These are phyloP conservation scores for Thalassia testudinum DNA, from an alignment of 116 monocot genomes.

Conservation along the genomic window DNA sequence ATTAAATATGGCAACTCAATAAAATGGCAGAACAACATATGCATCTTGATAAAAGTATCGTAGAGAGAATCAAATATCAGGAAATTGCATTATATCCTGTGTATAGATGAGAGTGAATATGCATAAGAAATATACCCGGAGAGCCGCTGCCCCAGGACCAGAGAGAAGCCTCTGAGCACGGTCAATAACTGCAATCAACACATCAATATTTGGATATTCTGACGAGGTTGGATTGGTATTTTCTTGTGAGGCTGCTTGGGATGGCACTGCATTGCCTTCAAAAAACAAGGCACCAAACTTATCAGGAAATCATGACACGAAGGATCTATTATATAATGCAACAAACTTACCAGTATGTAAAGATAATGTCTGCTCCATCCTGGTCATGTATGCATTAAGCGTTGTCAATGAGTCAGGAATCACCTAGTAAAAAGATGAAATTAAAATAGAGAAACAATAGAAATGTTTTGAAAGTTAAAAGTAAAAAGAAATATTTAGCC, in stretches of 20 bases:
- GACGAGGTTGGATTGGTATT: slow-evolving; percentile 6
- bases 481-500: slow-evolving; percentile 11
- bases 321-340: too few relatives aligned
- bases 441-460: not conserved
- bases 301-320: too few relatives aligned
- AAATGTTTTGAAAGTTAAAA: not conserved
- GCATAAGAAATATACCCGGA: slow-evolving; percentile 70
- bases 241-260: slow-evolving; percentile 13
- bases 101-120: too few relatives aligned
- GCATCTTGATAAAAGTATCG: too few relatives aligned
- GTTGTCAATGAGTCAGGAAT: slow-evolving; percentile 84
- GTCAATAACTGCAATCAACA: slow-evolving; percentile 34
- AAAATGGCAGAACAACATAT: too few relatives aligned
- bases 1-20: too few relatives aligned
- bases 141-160: slow-evolving; percentile 39
- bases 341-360: slow-evolving; percentile 19
- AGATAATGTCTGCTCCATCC: slow-evolving; percentile 42
- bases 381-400: slow-evolving; percentile 53
- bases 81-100: too few relatives aligned
- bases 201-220: slow-evolving; percentile 47
- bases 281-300: not conserved
- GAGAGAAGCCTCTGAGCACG: slow-evolving; percentile 54
- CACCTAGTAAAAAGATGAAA: slow-evolving; percentile 16
- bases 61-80: too few relatives aligned
- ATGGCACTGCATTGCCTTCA: slow-evolving; percentile 23